A percentile compares a stretch with the other conserved stretches of the same genome.
These are phyloP conservation scores for Cladophialophora exuberans DNA, from an alignment of 2,329 filamentous ascomycete species.

Conservation along the genomic window DNA sequence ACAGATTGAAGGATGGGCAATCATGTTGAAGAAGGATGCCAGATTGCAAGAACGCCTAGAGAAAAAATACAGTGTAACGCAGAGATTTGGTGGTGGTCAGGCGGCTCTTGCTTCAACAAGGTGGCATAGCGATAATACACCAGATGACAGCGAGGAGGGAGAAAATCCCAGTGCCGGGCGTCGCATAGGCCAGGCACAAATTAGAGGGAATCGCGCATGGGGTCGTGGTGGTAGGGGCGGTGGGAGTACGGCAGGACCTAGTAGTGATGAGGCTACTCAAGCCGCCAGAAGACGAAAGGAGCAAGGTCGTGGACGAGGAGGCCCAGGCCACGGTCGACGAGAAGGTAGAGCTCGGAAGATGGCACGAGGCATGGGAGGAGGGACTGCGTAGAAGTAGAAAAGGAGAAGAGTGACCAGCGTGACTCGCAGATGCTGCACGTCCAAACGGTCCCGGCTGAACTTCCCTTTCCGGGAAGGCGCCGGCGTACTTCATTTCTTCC, in stretches of 20 bases:
- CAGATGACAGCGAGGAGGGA: slow-evolving; percentile 29
- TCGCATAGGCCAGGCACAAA: slow-evolving; percentile 21
- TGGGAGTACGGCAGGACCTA: slow-evolving; percentile 27
- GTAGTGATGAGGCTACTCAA: slow-evolving; percentile 30
- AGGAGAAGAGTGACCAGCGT: neutral
- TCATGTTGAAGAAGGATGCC: slow-evolving; percentile 79
- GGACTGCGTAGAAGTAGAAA: neutral
- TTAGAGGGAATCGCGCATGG: slow-evolving; percentile 17
- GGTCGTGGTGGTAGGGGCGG: slow-evolving; percentile 23
- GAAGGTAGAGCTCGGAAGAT: slow-evolving; percentile 35
- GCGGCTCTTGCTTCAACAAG: slow-evolving; percentile 24
- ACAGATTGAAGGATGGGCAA: slow-evolving; percentile 87
- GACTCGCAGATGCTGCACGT: neutral
- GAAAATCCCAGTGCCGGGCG: slow-evolving; percentile 15
- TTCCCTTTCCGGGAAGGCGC: slow-evolving; percentile 5
- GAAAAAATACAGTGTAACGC: slow-evolving; percentile 54
- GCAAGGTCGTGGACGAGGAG: slow-evolving; percentile 32
- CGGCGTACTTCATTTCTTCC: neutral
- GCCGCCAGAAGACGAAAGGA: slow-evolving; percentile 32
- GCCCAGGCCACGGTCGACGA: slow-evolving; percentile 31
- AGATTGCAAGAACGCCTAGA: slow-evolving; percentile 71
- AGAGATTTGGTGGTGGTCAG: slow-evolving; percentile 28
- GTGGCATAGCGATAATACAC: slow-evolving; percentile 28
- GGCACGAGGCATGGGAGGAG: slow-evolving; percentile 31
- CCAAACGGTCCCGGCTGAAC: slow-evolving; percentile 10